Base-by-base conservation (phyloP, 2,329 filamentous ascomycete genomes). In the Fusarium dlaminii region DNA sequence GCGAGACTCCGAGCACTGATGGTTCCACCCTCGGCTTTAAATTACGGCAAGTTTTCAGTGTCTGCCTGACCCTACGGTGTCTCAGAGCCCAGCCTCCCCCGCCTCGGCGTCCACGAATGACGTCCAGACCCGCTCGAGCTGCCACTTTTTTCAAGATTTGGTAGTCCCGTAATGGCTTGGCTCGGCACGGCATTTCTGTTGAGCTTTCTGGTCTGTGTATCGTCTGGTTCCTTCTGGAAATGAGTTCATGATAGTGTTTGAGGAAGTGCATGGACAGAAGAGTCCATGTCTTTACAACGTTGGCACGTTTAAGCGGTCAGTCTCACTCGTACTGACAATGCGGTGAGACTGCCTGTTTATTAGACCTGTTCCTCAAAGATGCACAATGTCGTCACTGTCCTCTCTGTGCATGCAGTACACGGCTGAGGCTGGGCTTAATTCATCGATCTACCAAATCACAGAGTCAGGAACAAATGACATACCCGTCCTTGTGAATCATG, bases 111-210 rank as follows among this genome's bases (percentile, higher is more conserved):
- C 40, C 48, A 49, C 56, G 56, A 39, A 43, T 68, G 65, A 67
- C 65, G 66, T 45, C 34, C 9, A 27, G 48, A 14, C 48, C 64
- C 65, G 32, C 57, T 51, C 24, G 29, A 37, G 24, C 22, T 68
- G 39, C 24, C 20, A 61, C 24, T 60, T 30, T 59, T 30, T 39
- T 30, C 57, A 45, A 52, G 37, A 54, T 45, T 40, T 59, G 51
- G n/a, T 24, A n/a, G 27, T 34, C 52, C 48, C 14, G 27, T 45
- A 63, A 22, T 39, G 64, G 45, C 37, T 67, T 55, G 46, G 48
- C 58, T 40, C 37, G 66, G 55, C 63, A 45, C 42, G 65, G 64
- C 32, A 63, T n/a, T 40, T 63, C 39, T 68, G 56, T 55, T 69
- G 56, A 68, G 51, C 12, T 46, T 36, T 30, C 15, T 49, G 40